Evolutionary conservation across 768 basidiomycete species (phyloP).

Genomic region (Mycena rebaudengoi): DNA sequence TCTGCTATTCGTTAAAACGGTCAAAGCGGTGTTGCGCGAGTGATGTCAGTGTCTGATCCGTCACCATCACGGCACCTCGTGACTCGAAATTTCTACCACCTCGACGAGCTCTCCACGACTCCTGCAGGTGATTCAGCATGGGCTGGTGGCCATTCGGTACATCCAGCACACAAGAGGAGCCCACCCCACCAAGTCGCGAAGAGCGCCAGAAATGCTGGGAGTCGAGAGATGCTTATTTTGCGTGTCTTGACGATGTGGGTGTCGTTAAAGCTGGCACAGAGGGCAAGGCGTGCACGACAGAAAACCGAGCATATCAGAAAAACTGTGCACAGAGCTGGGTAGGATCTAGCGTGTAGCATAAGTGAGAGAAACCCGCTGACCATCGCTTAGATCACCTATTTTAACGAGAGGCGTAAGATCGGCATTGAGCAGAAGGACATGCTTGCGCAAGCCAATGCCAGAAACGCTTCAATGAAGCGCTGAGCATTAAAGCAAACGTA

Average conservation of each 20-base stretch:
- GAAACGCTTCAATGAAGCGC: constrained; percentile 32
- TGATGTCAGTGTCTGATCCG: too few relatives aligned
- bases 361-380: background rate
- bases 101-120: too few relatives aligned
- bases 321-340: constrained; percentile 94
- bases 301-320: constrained; percentile 69
- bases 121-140: too few relatives aligned
- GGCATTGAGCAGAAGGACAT: constrained; percentile 81
- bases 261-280: constrained; percentile 79
- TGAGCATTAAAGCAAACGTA: background rate
- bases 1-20: too few relatives aligned
- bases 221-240: constrained; percentile 82
- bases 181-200: constrained; percentile 57
- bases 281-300: constrained; percentile 66
- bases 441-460: constrained; percentile 55
- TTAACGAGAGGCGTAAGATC: constrained; percentile 89
- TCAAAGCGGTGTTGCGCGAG: too few relatives aligned
- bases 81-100: too few relatives aligned
- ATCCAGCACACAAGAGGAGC: constrained; percentile 44
- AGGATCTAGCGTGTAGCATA: constrained; percentile 30
- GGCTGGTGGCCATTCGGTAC: constrained; percentile 50
- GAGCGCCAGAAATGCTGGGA: constrained; percentile 90
- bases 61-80: too few relatives aligned
- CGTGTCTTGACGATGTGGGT: constrained; percentile 75
- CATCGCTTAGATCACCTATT: constrained; percentile 82